These are phyloP conservation scores for Sophora flavescens DNA, from an alignment of 306 rosid species.

Conservation along the genomic window DNA sequence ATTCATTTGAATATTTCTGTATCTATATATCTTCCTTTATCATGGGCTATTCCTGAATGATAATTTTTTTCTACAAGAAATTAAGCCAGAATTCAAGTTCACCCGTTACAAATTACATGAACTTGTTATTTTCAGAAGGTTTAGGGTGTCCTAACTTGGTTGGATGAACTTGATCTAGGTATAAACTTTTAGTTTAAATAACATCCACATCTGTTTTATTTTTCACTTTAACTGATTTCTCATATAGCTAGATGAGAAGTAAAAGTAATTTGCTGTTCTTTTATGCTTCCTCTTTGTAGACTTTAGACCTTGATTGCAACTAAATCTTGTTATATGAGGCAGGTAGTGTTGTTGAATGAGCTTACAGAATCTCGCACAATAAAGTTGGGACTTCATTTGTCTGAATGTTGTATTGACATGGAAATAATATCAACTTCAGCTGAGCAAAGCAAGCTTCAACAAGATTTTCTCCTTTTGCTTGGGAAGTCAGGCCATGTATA, in stretches of 20 bases:
- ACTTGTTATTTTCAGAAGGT: slow-evolving; percentile 33
- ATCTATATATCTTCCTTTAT: slow-evolving; percentile 12
- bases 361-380: slow-evolving; percentile 79
- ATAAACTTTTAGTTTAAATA: neutral
- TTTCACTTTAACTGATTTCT: slow-evolving; percentile 1
- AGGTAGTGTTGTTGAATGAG: slow-evolving; percentile 84
- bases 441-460: slow-evolving; percentile 81
- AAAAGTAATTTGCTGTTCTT: neutral
- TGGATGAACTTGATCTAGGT: slow-evolving; percentile 17
- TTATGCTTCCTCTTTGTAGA: neutral
- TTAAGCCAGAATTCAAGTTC: slow-evolving; percentile 12
- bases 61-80: slow-evolving; percentile 6
- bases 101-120: neutral
- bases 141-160: neutral
- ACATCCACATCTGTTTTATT: neutral
- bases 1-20: slow-evolving; percentile 16
- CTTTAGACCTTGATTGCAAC: slow-evolving; percentile 27
- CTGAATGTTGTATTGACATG: slow-evolving; percentile 81
- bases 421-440: slow-evolving; percentile 69
- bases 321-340: slow-evolving; percentile 43
- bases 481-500: slow-evolving; percentile 82
- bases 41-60: slow-evolving; percentile 15
- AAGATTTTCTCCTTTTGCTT: slow-evolving; percentile 68
- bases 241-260: slow-evolving; percentile 30
- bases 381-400: slow-evolving; percentile 77